These are phyloP conservation scores for Chaetomium cochliodes DNA, from an alignment of 495 filamentous ascomycete genomes.

Conservation along the genomic window DNA sequence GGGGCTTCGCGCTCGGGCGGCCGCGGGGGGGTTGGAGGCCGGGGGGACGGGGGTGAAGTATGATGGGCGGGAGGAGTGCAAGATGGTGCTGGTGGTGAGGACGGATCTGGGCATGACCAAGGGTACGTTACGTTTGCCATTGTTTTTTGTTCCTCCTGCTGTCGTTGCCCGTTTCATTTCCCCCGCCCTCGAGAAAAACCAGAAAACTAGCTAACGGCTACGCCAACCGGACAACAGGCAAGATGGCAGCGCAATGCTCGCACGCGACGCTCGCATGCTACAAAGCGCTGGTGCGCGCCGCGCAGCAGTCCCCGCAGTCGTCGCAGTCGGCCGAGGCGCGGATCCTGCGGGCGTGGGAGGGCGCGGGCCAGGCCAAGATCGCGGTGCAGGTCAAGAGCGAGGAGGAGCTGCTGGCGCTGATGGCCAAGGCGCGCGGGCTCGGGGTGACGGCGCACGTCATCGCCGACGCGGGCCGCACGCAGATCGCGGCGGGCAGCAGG, in stretches of 20 bases:
- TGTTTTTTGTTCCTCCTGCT: background rate
- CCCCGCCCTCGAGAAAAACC: background rate
- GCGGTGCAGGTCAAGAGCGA: constrained; percentile 82
- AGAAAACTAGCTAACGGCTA: background rate
- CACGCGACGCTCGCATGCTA: constrained; percentile 97
- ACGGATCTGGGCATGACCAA: constrained; percentile 96
- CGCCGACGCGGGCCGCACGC: constrained; percentile 92
- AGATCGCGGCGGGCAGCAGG: constrained; percentile 88
- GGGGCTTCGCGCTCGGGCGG: constrained; percentile 33
- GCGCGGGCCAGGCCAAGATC: constrained; percentile 82
- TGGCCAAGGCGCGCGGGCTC: constrained; percentile 75
- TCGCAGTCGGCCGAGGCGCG: constrained; percentile 53
- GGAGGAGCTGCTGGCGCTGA: constrained; percentile 74
- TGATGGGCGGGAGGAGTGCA: constrained; percentile 75
- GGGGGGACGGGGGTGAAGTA: constrained; percentile 34
- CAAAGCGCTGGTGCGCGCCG: constrained; percentile 67
- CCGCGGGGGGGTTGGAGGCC: constrained; percentile 9
- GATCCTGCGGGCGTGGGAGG: constrained; percentile 83
- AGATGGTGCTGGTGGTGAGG: constrained; percentile 86
- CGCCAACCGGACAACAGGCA: constrained; percentile 56
- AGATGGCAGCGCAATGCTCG: constrained; percentile 95
- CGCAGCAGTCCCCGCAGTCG: constrained; percentile 44
- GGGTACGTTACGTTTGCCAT: constrained; percentile 55
- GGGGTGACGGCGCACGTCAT: constrained; percentile 87
- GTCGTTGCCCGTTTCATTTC: background rate